Evolutionary conservation across 192 early-diverging fungal species (phyloP).

Genomic region (Endogone sp.): DNA sequence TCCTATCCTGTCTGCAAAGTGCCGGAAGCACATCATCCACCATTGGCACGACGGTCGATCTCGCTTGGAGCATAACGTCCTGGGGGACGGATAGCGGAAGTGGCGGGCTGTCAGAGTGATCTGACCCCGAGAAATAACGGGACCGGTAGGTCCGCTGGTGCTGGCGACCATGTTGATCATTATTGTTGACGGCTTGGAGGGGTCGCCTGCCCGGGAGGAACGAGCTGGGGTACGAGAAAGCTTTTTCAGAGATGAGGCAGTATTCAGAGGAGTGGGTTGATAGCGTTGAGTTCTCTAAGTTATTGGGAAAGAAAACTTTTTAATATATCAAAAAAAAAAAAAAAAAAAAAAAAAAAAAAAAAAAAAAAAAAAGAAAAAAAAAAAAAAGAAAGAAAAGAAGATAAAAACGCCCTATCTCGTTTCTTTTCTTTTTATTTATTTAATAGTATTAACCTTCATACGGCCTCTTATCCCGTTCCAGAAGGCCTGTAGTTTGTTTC

Average conservation of each 20-base stretch:
- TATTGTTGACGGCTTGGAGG: no score
- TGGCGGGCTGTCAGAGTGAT: no score
- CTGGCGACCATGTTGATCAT: no score
- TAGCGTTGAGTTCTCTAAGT: neutral
- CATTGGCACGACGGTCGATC: no score
- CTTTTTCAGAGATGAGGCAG: neutral
- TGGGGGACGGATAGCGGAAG: neutral
- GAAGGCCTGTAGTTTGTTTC: neutral
- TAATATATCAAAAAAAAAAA: neutral
- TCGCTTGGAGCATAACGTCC: neutral
- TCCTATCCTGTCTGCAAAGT: neutral
- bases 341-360: no score
- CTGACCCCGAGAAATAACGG: no score
- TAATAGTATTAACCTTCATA: neutral
- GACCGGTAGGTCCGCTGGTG: no score
- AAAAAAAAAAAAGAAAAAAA: no score
- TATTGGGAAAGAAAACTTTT: neutral
- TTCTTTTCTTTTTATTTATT: no score
- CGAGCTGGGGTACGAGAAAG: neutral
- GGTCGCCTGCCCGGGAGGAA: no score
- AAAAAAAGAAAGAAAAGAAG: no score
- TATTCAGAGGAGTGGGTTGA: neutral
- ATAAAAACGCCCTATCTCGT: no score
- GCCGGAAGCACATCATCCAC: neutral
- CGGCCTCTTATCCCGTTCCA: neutral